A percentile compares a stretch with the other conserved stretches of the same genome.
phyloP scores from a whole-genome alignment of 75 land plant species.

The Selaginella tamariscina region DNA sequence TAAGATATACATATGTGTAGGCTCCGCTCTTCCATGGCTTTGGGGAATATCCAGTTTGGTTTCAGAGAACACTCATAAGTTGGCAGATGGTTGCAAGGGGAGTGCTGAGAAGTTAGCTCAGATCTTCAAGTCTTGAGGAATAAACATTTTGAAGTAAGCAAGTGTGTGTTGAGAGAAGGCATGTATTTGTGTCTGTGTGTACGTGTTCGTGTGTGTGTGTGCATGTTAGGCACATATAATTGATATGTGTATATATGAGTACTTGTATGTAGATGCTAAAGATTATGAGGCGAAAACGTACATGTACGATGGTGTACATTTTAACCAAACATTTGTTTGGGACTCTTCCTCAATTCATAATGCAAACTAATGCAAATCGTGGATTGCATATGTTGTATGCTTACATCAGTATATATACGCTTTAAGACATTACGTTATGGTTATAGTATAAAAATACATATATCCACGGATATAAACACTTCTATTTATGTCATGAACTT shows the following conservation, averaged over 20 bases:
- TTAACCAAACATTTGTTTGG: too few relatives aligned
- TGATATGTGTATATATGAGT: neutral
- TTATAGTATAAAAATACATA: too few relatives aligned
- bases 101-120: conserved; percentile 71
- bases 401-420: too few relatives aligned
- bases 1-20: conserved; percentile 24
- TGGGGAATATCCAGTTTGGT: conserved; percentile 20
- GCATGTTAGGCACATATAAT: neutral
- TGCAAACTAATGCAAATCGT: too few relatives aligned
- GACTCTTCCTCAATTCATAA: too few relatives aligned
- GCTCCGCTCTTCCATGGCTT: conserved; percentile 13
- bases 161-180: neutral
- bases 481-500: too few relatives aligned
- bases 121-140: conserved; percentile 42
- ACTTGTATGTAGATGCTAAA: neutral
- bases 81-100: conserved; percentile 63
- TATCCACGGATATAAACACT: too few relatives aligned
- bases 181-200: neutral
- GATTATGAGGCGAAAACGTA: too few relatives aligned
- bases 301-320: too few relatives aligned
- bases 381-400: too few relatives aligned
- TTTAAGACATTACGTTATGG: too few relatives aligned
- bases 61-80: conserved; percentile 40
- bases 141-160: conserved; percentile 6
- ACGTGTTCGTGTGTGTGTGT: conserved; percentile 1